Conservation (phyloP, 345 rosid genomes). For the Raphanus sativus region DNA sequence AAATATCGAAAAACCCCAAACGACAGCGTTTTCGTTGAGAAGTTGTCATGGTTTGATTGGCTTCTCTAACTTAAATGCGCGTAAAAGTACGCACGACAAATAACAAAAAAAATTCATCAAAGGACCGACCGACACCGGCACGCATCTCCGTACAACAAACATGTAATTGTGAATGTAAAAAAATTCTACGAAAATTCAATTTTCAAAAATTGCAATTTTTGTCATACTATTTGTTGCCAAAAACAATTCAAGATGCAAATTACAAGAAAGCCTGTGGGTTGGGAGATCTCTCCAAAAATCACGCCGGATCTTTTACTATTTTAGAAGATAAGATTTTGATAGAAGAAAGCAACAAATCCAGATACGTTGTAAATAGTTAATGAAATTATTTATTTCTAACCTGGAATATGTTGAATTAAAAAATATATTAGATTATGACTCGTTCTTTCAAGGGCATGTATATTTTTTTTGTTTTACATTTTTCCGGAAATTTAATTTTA, state of each 20-base stretch:
- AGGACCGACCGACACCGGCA: constrained; percentile 19
- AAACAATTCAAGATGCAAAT: neutral
- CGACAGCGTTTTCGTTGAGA: neutral
- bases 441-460: too few relatives aligned
- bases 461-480: too few relatives aligned
- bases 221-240: neutral
- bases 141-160: neutral
- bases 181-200: neutral
- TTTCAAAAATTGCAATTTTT: neutral
- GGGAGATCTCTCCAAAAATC: neutral
- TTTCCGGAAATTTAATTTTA: too few relatives aligned
- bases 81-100: constrained; percentile 11
- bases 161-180: neutral
- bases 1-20: neutral
- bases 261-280: neutral
- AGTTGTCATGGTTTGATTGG: constrained; percentile 3
- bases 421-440: too few relatives aligned
- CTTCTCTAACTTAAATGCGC: neutral
- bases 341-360: neutral
- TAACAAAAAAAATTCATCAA: neutral
- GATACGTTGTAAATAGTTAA: neutral
- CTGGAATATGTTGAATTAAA: neutral
- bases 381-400: neutral
- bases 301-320: neutral
- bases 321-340: neutral